phyloP scores from a whole-genome alignment of 176 grass and related monocot genomes.

The Phoenix dactylifera region DNA sequence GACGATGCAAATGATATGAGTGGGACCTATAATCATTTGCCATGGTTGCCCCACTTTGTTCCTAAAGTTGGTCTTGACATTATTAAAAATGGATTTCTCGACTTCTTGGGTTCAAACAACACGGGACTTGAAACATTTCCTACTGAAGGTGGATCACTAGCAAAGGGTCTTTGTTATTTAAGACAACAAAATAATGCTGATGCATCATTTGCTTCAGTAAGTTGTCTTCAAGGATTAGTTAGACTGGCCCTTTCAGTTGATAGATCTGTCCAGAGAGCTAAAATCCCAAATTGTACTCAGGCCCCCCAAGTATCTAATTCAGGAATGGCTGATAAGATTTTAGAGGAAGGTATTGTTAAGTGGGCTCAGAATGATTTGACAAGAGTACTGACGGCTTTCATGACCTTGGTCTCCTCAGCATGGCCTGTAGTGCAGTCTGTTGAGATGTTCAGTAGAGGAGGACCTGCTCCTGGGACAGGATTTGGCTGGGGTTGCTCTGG shows the following conservation, averaged over 20 bases:
- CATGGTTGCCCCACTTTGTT: conserved; percentile 78
- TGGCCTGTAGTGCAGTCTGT: conserved; percentile 43
- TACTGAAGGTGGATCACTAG: conserved; percentile 31
- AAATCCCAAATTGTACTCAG: conserved; percentile 23
- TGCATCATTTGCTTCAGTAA: conserved; percentile 55
- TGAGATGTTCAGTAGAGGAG: conserved; percentile 87
- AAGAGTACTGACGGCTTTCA: conserved; percentile 32
- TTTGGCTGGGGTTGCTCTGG: conserved; percentile 82
- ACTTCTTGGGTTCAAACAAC: conserved; percentile 17
- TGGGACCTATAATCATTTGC: conserved; percentile 30
- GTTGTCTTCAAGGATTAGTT: conserved; percentile 69
- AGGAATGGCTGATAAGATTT: conserved; percentile 52
- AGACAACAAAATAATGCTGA: conserved; percentile 39
- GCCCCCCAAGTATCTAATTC: conserved; percentile 21
- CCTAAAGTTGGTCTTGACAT: conserved; percentile 70
- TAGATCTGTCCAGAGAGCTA: conserved; percentile 45
- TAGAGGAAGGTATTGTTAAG: conserved; percentile 70
- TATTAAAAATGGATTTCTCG: conserved; percentile 63
- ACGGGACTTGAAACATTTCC: conserved; percentile 14
- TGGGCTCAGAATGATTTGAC: conserved; percentile 47
- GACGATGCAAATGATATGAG: conserved; percentile 11
- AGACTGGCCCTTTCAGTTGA: conserved; percentile 51
- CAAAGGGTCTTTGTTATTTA: conserved; percentile 40
- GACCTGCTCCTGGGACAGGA: conserved; percentile 83
- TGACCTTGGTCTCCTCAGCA: conserved; percentile 39